Percentiles rank a stretch among this genome's conserved stretches.
These are phyloP conservation scores for Biscogniauxia marginata DNA, from an alignment of 2,329 filamentous ascomycete species.

Conservation along the genomic window DNA sequence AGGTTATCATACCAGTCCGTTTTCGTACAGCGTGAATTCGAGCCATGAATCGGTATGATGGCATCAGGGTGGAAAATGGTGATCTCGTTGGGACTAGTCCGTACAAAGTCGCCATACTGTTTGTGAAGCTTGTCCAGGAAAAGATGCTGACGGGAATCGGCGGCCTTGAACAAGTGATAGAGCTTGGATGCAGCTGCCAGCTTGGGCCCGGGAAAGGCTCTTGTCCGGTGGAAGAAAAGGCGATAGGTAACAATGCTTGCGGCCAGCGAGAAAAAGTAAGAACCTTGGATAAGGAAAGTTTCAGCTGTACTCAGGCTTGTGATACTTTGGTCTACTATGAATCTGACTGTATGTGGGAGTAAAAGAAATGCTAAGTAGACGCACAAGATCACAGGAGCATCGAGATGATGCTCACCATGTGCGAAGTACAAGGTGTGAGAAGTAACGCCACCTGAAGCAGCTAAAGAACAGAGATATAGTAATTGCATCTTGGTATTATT, in stretches of 20 bases:
- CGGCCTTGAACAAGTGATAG: slow-evolving; percentile 16
- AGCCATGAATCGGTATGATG: slow-evolving; percentile 6
- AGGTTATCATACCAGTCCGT: slow-evolving; percentile 22
- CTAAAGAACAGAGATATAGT: neutral
- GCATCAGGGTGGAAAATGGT: slow-evolving; percentile 15
- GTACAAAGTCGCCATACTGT: slow-evolving; percentile 14
- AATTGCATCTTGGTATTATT: neutral
- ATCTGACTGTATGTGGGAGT: neutral
- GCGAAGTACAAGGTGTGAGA: neutral
- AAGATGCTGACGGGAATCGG: slow-evolving; percentile 8
- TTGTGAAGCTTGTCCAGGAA: slow-evolving; percentile 14
- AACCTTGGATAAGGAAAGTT: neutral
- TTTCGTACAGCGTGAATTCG: slow-evolving; percentile 10
- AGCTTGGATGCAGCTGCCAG: slow-evolving; percentile 11
- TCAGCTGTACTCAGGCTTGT: neutral
- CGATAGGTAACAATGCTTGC: slow-evolving; percentile 18
- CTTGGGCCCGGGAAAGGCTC: slow-evolving; percentile 11
- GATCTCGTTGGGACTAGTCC: slow-evolving; percentile 19
- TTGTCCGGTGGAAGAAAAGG: slow-evolving; percentile 10
- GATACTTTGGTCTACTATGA: neutral
- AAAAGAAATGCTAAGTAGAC: neutral
- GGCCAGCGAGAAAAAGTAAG: neutral
- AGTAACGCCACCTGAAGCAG: neutral
- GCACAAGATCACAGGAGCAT: neutral
- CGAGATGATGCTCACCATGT: neutral